Percentiles rank a stretch among this genome's conserved stretches.
phyloP scores from a whole-genome alignment of 1,284 basidiomycete species.

The Leccinum laetum region DNA sequence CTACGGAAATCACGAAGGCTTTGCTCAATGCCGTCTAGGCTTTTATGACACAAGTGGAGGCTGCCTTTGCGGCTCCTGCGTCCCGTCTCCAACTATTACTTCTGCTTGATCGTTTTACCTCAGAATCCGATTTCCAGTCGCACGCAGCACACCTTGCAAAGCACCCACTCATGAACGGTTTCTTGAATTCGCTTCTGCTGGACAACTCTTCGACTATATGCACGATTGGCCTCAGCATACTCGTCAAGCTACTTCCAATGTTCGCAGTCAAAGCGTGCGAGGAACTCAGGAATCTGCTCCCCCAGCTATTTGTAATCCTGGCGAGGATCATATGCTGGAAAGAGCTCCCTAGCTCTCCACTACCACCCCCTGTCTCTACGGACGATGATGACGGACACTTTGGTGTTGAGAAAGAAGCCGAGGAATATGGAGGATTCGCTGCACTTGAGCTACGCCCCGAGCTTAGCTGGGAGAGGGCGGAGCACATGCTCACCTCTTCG shows the following conservation, averaged over 20 bases:
- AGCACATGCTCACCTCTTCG: slow-evolving; percentile 53
- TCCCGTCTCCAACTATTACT: slow-evolving; percentile 68
- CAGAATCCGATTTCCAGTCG: slow-evolving; percentile 49
- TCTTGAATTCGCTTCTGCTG: slow-evolving; percentile 63
- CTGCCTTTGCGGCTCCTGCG: slow-evolving; percentile 56
- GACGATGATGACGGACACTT: slow-evolving; percentile 36
- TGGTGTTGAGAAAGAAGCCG: slow-evolving; percentile 35
- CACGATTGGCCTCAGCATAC: slow-evolving; percentile 56
- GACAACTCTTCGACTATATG: slow-evolving; percentile 74
- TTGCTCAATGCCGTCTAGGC: slow-evolving; percentile 43
- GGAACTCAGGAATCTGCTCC: slow-evolving; percentile 56
- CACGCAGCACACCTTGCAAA: slow-evolving; percentile 53
- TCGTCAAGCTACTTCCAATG: slow-evolving; percentile 72
- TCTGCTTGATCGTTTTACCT: slow-evolving; percentile 60
- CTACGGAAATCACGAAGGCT: slow-evolving; percentile 14
- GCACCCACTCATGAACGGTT: slow-evolving; percentile 60
- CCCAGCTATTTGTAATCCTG: slow-evolving; percentile 62
- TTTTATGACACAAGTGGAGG: slow-evolving; percentile 62
- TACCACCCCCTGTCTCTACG: slow-evolving; percentile 27
- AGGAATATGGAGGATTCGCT: slow-evolving; percentile 22
- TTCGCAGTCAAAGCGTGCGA: slow-evolving; percentile 63
- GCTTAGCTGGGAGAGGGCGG: slow-evolving; percentile 64
- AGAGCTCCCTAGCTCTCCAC: slow-evolving; percentile 39
- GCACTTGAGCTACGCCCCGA: slow-evolving; percentile 49
- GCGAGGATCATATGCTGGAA: slow-evolving; percentile 74